Conservation (phyloP, 495 filamentous ascomycete species). For the Xylaria intraflava region DNA sequence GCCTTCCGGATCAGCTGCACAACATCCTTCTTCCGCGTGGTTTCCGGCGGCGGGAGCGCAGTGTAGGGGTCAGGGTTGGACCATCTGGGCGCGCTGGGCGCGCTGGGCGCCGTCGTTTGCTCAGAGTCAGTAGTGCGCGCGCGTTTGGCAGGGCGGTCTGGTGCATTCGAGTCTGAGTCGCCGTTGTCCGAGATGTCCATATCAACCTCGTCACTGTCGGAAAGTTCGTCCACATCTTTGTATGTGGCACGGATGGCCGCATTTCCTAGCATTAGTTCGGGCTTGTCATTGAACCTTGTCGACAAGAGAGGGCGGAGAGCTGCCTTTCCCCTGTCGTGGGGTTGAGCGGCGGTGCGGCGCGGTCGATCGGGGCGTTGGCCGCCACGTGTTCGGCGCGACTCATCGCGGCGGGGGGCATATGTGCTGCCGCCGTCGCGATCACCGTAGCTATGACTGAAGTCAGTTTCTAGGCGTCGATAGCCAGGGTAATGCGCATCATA, state of each 20-base stretch:
- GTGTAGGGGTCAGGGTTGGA: slow-evolving; percentile 93
- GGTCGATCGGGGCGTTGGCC: slow-evolving; percentile 10
- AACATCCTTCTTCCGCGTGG: slow-evolving; percentile 68
- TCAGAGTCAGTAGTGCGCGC: slow-evolving; percentile 30
- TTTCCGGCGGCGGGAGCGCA: slow-evolving; percentile 60
- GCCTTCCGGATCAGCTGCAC: slow-evolving; percentile 85
- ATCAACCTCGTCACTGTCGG: slow-evolving; percentile 64
- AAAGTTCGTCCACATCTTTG: slow-evolving; percentile 51
- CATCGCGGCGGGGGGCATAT: slow-evolving; percentile 12
- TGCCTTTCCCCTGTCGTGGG: slow-evolving; percentile 12
- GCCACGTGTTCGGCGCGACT: slow-evolving; percentile 14
- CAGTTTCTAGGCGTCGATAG: slow-evolving; percentile 5
- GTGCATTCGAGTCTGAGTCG: slow-evolving; percentile 40
- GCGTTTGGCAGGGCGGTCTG: slow-evolving; percentile 46
- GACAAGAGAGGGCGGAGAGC: slow-evolving; percentile 37
- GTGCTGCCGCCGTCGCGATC: not conserved
- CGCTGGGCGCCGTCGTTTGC: slow-evolving; percentile 27
- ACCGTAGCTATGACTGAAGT: slow-evolving; percentile 5
- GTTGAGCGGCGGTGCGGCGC: slow-evolving; percentile 12
- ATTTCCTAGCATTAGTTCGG: slow-evolving; percentile 33
- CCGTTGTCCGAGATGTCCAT: slow-evolving; percentile 57
- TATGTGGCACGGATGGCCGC: slow-evolving; percentile 34
- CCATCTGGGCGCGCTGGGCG: slow-evolving; percentile 71
- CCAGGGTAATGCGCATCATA: slow-evolving; percentile 17
- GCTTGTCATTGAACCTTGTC: slow-evolving; percentile 24